Evolutionary conservation across 179 eudicot species (phyloP).

Genomic region (Drosera spatulata): DNA sequence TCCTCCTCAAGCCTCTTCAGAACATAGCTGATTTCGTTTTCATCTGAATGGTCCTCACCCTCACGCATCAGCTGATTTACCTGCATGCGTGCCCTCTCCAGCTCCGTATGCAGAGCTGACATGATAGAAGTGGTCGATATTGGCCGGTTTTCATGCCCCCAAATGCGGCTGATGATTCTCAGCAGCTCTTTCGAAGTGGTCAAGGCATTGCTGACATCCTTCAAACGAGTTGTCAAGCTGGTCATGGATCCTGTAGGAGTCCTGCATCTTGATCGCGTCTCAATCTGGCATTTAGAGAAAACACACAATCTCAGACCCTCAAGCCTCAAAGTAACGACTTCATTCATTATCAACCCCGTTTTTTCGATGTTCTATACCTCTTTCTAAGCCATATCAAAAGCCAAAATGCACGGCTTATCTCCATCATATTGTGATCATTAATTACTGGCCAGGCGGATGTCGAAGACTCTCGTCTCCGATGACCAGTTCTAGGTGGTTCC

Average conservation of each 20-base stretch:
- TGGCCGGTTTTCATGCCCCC: conserved; percentile 60
- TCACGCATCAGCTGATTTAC: conserved; percentile 42
- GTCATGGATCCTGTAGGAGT: conserved; percentile 22
- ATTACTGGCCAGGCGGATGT: conserved; percentile 32
- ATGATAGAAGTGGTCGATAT: conserved; percentile 75
- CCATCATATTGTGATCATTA: conserved; percentile 21
- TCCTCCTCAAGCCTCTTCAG: conserved; percentile 51
- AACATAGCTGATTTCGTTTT: conserved; percentile 39
- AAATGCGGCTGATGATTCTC: conserved; percentile 67
- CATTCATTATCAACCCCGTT: too few relatives aligned
- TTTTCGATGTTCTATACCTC: too few relatives aligned
- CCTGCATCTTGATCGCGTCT: conserved; percentile 44
- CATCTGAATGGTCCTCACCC: conserved; percentile 50
- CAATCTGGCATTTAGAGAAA: conserved; percentile 23
- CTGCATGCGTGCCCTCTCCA: conserved; percentile 84
- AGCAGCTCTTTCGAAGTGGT: conserved; percentile 90
- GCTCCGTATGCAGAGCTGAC: conserved; percentile 89
- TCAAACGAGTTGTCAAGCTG: conserved; percentile 46
- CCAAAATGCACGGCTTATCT: too few relatives aligned
- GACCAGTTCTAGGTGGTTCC: conserved; percentile 55
- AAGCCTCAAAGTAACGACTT: too few relatives aligned
- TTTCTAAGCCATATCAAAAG: too few relatives aligned
- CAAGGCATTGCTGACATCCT: conserved; percentile 76
- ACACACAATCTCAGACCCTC: background rate
- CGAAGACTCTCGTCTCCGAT: conserved; percentile 37